Base-by-base conservation (phyloP, 495 filamentous ascomycete species). In the Penicillium coffeae region DNA sequence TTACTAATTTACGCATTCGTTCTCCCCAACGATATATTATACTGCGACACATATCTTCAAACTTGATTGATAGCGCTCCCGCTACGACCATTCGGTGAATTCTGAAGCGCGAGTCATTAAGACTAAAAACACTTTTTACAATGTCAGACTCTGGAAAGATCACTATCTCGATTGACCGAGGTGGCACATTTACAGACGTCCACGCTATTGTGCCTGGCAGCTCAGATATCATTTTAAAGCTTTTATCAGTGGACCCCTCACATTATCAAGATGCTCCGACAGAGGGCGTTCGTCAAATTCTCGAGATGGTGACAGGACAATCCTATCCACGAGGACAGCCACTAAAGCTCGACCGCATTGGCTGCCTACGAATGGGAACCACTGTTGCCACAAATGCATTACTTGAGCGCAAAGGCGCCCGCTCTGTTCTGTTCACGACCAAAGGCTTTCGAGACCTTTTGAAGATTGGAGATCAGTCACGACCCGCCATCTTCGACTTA, bases 391-490 rank as follows among this genome's bases (percentile, higher is more conserved):
- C 89, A 12, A 94, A 94, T 64, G 89, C 88, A n/a, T 68, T 98
- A 47, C 74, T 98, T 1, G 94, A 98, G 68, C 71, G 93, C 48
- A 98, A 97, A 68, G 93, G 93, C 5, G 93, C 96, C 66, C 83
- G 82, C 56, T 95, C 94, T 50, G 93, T 85, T 2, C 77, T 98
- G 56, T 79, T 97, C 16, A 90, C 94, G 8, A 96, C 94, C 1
- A 87, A 89, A 62, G 93, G 93, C 0, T 98, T 98, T 69, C 86
- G 83, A 41, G 93, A 98, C 67, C 89, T 92, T 52, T 76, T 97
- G 16, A 83, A 87, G 32, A 93, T 92, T 48, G 88, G 88, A 14
- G 91, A 92, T 64, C 89, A 94, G 62, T 87, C 84, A 15, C 74
- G 89, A 0, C 89, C 89, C 2, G 83, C 81, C 55, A 91, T 94